Evolutionary conservation across 805 yeast species (phyloP).

Genomic region (Wickerhamiella occidentalis): DNA sequence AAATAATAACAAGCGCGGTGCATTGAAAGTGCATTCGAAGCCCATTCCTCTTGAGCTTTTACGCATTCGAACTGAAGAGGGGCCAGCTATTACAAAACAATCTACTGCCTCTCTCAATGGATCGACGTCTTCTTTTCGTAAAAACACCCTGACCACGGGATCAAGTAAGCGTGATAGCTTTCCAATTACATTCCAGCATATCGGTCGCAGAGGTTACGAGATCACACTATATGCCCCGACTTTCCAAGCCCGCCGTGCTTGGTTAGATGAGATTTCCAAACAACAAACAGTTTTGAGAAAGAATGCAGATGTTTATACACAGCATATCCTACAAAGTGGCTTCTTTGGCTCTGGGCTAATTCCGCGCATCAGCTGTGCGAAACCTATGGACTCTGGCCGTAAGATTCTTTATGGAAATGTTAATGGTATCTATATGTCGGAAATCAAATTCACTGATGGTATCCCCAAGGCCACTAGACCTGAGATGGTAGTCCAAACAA

Average conservation of each 20-base stretch:
- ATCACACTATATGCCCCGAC: constrained; percentile 33
- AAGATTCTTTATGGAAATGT: constrained; percentile 85
- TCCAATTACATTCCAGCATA: constrained; percentile 39
- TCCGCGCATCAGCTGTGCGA: constrained; percentile 69
- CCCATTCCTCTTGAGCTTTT: constrained; percentile 74
- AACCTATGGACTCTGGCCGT: constrained; percentile 89
- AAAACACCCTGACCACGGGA: constrained; percentile 18
- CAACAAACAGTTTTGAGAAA: constrained; percentile 67
- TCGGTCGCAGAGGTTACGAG: constrained; percentile 39
- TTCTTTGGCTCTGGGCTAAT: constrained; percentile 56
- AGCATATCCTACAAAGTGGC: constrained; percentile 60
- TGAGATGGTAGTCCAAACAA: constrained; percentile 56
- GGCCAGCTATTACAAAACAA: not conserved
- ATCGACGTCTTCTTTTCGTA: constrained; percentile 48
- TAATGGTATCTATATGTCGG: constrained; percentile 76
- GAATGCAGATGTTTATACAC: constrained; percentile 66
- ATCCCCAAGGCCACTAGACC: constrained; percentile 34
- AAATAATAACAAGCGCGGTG: constrained; percentile 72
- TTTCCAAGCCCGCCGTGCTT: constrained; percentile 54
- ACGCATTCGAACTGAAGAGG: constrained; percentile 31
- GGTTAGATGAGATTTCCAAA: constrained; percentile 63
- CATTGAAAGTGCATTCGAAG: constrained; percentile 77
- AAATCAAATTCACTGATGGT: constrained; percentile 42
- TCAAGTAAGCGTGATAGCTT: constrained; percentile 24
- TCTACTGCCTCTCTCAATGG: constrained; percentile 4